Evolutionary conservation across 164 flowering plant genomes (phyloP).

Genomic region (Umbilicus rupestris): DNA sequence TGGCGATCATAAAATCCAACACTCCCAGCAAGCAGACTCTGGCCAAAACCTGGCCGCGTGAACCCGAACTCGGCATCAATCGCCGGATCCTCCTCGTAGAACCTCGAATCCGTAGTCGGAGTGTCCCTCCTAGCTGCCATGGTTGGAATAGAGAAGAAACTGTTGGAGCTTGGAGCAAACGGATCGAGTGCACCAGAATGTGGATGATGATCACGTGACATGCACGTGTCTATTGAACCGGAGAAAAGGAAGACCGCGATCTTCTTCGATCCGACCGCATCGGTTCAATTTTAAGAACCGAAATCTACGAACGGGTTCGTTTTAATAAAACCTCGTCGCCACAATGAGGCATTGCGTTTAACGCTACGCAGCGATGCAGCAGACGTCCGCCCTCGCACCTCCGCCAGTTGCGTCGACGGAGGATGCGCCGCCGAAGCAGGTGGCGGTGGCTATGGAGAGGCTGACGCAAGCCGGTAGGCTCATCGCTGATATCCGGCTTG

Average conservation of each 20-base stretch:
- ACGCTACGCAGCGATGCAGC: not conserved
- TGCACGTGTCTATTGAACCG: no score
- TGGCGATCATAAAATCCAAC: conserved; percentile 71
- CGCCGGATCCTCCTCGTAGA: conserved; percentile 19
- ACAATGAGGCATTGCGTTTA: no score
- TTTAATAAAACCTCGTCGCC: no score
- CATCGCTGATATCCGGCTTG: conserved; percentile 82
- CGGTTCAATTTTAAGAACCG: no score
- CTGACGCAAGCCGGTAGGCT: conserved; percentile 58
- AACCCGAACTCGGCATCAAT: conserved; percentile 61
- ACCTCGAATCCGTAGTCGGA: conserved; percentile 41
- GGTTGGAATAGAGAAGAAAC: no score
- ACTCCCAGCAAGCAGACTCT: conserved; percentile 50
- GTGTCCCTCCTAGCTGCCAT: no score
- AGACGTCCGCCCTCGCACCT: not conserved
- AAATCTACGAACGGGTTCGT: no score
- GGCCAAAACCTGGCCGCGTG: conserved; percentile 53
- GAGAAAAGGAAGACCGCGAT: no score
- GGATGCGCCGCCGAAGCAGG: conserved; percentile 91
- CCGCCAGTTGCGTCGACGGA: conserved; percentile 10
- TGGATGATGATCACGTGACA: no score
- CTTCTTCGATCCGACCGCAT: no score
- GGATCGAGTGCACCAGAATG: no score
- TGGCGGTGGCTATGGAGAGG: conserved; percentile 87
- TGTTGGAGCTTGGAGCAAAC: no score